Percentiles rank a stretch among this genome's conserved stretches.
Conservation (phyloP, 495 filamentous ascomycete genomes). For the Aspergillus homomorphus region DNA sequence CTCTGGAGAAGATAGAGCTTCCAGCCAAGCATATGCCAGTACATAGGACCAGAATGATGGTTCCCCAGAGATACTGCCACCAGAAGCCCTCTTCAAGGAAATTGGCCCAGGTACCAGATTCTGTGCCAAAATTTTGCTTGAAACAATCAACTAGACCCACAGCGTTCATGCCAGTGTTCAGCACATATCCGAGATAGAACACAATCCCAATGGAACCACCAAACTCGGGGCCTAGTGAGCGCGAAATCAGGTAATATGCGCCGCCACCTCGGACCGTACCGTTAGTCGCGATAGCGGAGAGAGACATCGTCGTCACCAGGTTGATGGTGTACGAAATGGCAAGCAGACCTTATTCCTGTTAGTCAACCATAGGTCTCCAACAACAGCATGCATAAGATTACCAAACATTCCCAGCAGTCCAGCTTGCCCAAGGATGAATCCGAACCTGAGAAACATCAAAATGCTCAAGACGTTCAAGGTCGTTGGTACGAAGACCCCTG, state of each 20-base stretch:
- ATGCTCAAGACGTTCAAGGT: constrained; percentile 88
- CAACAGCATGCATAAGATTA: constrained; percentile 26
- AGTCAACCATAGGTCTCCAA: constrained; percentile 16
- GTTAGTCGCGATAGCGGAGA: constrained; percentile 87
- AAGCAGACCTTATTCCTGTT: constrained; percentile 56
- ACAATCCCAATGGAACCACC: constrained; percentile 89
- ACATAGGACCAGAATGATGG: constrained; percentile 67
- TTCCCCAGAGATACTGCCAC: constrained; percentile 78
- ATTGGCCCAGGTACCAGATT: constrained; percentile 55
- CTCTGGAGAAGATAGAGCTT: constrained; percentile 74
- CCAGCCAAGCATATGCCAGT: constrained; percentile 77
- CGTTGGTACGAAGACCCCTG: constrained; percentile 82
- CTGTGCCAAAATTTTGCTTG: constrained; percentile 67
- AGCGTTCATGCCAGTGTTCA: constrained; percentile 88
- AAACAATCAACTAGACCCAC: constrained; percentile 84
- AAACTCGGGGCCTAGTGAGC: constrained; percentile 83
- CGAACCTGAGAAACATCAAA: constrained; percentile 86
- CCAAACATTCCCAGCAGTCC: constrained; percentile 79
- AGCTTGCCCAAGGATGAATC: constrained; percentile 73
- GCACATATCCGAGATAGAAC: constrained; percentile 78
- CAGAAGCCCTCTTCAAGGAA: constrained; percentile 69
- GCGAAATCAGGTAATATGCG: constrained; percentile 86
- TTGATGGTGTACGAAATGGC: constrained; percentile 72
- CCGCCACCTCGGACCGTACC: constrained; percentile 85
- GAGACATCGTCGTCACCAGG: constrained; percentile 77